These are phyloP conservation scores for Xylariaceae sp. DNA, from an alignment of 2,329 filamentous ascomycete genomes.

Conservation along the genomic window DNA sequence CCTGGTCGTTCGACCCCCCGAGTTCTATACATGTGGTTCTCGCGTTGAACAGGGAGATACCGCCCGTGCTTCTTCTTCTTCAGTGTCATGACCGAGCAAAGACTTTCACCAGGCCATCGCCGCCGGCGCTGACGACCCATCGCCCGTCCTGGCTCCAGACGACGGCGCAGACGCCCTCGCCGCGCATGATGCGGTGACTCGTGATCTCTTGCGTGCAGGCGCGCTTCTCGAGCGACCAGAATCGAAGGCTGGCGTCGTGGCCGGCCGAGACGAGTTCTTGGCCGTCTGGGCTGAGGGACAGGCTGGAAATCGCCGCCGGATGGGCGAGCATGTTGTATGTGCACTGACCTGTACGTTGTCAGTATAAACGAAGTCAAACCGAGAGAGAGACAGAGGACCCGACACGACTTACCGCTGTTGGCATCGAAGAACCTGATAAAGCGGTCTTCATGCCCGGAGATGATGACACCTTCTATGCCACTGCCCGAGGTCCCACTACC, in stretches of 20 bases:
- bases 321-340: conserved; percentile 99
- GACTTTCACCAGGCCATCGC: conserved; percentile 93
- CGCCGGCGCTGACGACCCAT: conserved; percentile 90
- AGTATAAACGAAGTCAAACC: not conserved
- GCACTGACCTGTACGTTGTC: conserved; percentile 70
- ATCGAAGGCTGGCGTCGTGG: conserved; percentile 89
- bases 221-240: conserved; percentile 95
- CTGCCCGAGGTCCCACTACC: conserved; percentile 60
- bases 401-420: conserved; percentile 74
- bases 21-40: not conserved
- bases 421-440: conserved; percentile 97
- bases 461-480: conserved; percentile 85
- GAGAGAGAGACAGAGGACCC: not conserved
- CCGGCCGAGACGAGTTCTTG: conserved; percentile 91
- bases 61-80: no score
- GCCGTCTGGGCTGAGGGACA: conserved; percentile 88
- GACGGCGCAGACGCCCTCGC: conserved; percentile 88
- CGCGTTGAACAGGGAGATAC: not conserved
- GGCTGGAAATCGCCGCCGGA: conserved; percentile 81
- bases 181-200: conserved; percentile 86
- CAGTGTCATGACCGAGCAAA: conserved; percentile 56
- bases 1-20: no score
- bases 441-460: conserved; percentile 92
- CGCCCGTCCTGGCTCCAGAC: conserved; percentile 94
- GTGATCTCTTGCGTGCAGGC: conserved; percentile 94